These are phyloP conservation scores for Arthonia radiata DNA, from an alignment of 495 filamentous ascomycete genomes.

Conservation along the genomic window DNA sequence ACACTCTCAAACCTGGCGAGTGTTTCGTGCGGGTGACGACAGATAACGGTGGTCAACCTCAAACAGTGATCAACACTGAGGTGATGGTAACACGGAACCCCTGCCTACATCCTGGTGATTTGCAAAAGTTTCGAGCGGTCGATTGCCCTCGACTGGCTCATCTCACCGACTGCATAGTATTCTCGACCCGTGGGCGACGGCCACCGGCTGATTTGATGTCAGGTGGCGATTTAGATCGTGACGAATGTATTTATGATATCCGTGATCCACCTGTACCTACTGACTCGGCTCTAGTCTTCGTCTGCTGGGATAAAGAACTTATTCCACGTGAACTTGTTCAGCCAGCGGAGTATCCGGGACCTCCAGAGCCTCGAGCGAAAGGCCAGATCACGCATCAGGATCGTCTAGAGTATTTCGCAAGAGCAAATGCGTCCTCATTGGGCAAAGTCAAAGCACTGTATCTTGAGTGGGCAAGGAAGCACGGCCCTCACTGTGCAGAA, in stretches of 20 bases:
- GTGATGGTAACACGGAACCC: conserved; percentile 26
- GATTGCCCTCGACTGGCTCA: conserved; percentile 17
- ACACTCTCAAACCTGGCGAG: conserved; percentile 20
- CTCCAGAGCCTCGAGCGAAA: conserved; percentile 19
- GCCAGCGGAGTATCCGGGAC: conserved; percentile 21
- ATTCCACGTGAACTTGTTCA: conserved; percentile 19
- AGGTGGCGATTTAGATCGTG: conserved; percentile 27
- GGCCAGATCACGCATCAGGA: conserved; percentile 20
- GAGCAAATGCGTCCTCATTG: conserved; percentile 21
- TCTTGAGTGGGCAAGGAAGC: conserved; percentile 23
- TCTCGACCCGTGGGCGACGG: conserved; percentile 19
- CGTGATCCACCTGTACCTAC: not conserved
- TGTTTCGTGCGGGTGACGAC: conserved; percentile 20
- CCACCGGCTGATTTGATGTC: conserved; percentile 28
- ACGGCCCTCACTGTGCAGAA: conserved; percentile 19
- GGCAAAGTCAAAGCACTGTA: conserved; percentile 25
- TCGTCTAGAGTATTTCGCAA: conserved; percentile 22
- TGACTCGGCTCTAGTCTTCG: conserved; percentile 17
- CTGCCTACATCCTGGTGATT: conserved; percentile 26
- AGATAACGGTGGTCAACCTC: conserved; percentile 17
- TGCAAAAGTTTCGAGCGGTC: conserved; percentile 25
- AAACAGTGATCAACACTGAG: conserved; percentile 16
- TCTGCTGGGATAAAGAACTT: conserved; percentile 25
- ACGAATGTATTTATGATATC: conserved; percentile 17
- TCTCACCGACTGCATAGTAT: conserved; percentile 26